phyloP scores from a whole-genome alignment of 768 basidiomycete genomes.

The Kwoniella dendrophila region DNA sequence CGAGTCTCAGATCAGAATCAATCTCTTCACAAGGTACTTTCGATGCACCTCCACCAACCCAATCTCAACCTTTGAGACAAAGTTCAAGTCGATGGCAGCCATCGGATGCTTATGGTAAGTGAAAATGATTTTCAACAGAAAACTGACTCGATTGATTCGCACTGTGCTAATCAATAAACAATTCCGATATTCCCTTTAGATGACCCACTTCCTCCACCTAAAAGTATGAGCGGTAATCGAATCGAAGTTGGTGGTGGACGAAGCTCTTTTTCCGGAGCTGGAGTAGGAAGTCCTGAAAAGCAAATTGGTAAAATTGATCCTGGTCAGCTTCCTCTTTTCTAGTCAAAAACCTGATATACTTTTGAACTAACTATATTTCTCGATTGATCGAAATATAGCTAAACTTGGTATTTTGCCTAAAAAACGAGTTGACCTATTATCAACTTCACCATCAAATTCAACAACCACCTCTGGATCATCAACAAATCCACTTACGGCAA shows the following conservation, averaged over 20 bases:
- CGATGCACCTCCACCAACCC: slow-evolving; percentile 23
- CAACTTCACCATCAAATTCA: slow-evolving; percentile 40
- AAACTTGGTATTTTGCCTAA: slow-evolving; percentile 56
- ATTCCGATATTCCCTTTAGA: slow-evolving; percentile 16
- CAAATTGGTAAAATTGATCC: slow-evolving; percentile 47
- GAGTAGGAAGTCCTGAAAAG: slow-evolving; percentile 40
- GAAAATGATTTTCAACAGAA: background rate
- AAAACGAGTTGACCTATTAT: slow-evolving; percentile 51
- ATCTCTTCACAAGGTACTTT: slow-evolving; percentile 38
- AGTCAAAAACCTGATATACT: too few species aligned
- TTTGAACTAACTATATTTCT: too few species aligned
- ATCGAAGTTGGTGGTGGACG: slow-evolving; percentile 24
- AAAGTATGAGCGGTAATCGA: slow-evolving; percentile 14
- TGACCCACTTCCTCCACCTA: slow-evolving; percentile 35
- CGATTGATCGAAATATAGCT: too few species aligned
- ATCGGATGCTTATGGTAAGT: slow-evolving; percentile 50
- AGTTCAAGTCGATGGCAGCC: slow-evolving; percentile 49
- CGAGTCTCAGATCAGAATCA: slow-evolving; percentile 29
- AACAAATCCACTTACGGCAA: slow-evolving; percentile 10
- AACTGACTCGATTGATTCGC: too few species aligned
- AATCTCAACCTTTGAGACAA: slow-evolving; percentile 28
- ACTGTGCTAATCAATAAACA: background rate
- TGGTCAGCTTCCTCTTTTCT: slow-evolving; percentile 31
- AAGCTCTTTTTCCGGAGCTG: slow-evolving; percentile 24
- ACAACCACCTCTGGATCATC: too few species aligned